Base-by-base conservation (phyloP, 352 stramenopile genomes). In the Phytophthora brassicae region DNA sequence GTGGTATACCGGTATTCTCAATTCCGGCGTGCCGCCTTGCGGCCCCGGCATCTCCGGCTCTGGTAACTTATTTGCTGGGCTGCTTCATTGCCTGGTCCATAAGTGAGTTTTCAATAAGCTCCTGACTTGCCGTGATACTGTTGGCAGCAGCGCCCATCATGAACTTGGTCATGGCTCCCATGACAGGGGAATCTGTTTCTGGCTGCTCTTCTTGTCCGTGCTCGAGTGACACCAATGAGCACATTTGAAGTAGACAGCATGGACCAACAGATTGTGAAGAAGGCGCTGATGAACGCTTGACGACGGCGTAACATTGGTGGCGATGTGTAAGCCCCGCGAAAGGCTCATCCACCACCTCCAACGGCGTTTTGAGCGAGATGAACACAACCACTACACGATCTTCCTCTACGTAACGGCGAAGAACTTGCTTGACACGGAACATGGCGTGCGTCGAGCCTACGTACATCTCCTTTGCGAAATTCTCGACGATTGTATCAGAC, bases 181-280 rank as follows among this genome's bases (percentile, higher is more conserved):
- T 69, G 3, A 68, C 67, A 7, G 68, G 51, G 12, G 64, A 64
- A 22, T 76, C 68, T 28, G 61, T 68, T 48, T 72, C 64, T 12
- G 53, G 59, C 14, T 58, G 53, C 9, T 72, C 58, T n/a, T n/a
- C n/a, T 50, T 68, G 59, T 20, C 64, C 64, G 14, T 70, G 63
- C 38, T 72, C 64, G 9, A 72, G 64, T 12, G 64, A 72, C 42
- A 72, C 64, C 12, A 75, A 47, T 17, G 72, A 70, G 47, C 75
- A 83, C 53, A 71, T 79, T 56, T 88, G 78, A 20, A 90, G 66
- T 36, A 89, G 58, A 33, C 74, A 72, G 31, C 65, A 66, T 6
- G 51, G 35, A 33, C 69, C 67, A 43, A 61, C 26, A 16, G 70
- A 65, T 38, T 70, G 51, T 47, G 63, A 69, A 7, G 45, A 22